Evolutionary conservation across 768 basidiomycete species (phyloP).

Genomic region (Kwoniella sp.): DNA sequence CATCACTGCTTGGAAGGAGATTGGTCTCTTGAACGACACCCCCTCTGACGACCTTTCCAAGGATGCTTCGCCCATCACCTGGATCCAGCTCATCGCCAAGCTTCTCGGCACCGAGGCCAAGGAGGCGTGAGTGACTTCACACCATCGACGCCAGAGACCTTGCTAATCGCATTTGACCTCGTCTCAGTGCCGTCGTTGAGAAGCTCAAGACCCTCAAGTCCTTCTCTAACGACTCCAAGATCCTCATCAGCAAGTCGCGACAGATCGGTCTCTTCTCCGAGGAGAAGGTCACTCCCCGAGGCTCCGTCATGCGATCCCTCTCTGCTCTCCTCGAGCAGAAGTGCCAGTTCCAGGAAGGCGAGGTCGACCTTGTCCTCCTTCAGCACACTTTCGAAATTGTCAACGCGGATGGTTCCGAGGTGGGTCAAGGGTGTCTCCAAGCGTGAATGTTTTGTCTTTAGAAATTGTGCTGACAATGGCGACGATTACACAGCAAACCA

Average conservation of each 20-base stretch:
- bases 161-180: not conserved
- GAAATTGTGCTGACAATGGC: not conserved
- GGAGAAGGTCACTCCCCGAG: conserved; percentile 63
- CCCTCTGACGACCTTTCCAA: conserved; percentile 72
- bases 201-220: conserved; percentile 72
- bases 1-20: conserved; percentile 78
- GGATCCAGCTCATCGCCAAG: conserved; percentile 80
- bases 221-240: conserved; percentile 64
- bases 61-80: conserved; percentile 67
- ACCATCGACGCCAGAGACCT: not conserved
- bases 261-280: conserved; percentile 91
- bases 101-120: conserved; percentile 70
- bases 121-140: conserved; percentile 64
- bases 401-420: conserved; percentile 77
- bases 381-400: conserved; percentile 97
- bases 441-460: too few relatives aligned
- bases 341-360: conserved; percentile 87
- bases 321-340: conserved; percentile 85
- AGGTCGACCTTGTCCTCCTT: conserved; percentile 94
- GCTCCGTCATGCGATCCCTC: conserved; percentile 87
- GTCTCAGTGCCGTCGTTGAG: conserved; percentile 68
- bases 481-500: conserved; percentile 66
- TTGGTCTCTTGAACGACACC: conserved; percentile 80
- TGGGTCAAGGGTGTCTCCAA: conserved; percentile 49
- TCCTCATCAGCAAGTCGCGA: conserved; percentile 84